Base-by-base conservation (phyloP, 1,284 basidiomycete species). In the Trichosporon sp. region DNA sequence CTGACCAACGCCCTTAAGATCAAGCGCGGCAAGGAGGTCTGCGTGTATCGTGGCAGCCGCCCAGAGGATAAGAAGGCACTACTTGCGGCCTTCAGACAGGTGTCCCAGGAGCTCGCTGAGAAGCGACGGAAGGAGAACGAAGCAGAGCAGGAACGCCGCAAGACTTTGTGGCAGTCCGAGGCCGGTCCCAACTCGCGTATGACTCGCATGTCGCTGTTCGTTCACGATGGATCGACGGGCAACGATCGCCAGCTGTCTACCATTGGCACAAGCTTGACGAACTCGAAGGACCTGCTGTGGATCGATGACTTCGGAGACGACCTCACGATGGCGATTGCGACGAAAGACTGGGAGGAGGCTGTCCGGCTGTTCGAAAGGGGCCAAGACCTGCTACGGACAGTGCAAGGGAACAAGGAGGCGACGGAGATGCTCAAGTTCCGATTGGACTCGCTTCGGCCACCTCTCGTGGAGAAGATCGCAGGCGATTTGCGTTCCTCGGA, bases 1-100 rank as follows among this genome's bases (percentile, higher is more conserved):
- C 88, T 98, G 82, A 91, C 88, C 16, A 96, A 98, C 73, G 95
- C 96, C 1, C 90, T 99, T 85, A 98, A 98, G 83, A 88, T 99
- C 71, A 87, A 90, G 70, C 87, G 95, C 61, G 89, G 90, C 8
- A 95, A 95, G 78, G 95, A 98, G 81, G 91, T 89, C 2, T 89
- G 92, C 75, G 93, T 99, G 9, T 98, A 93, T 78, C 86, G 93
- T 34, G 91, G 92, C 1, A 89, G 95, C 65, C 85, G 85, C 6
- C 73, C 86, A 0, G 83, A 88, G 33, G 93, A 97, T 72, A 99
- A 99, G 84, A 92, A 91, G 76, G 84, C 85, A 5, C 82, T 99
- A 0, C 83, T 99, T 16, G 80, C 86, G 0, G 90, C 94, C 61
- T 94, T 98, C 81, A 87, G 93, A 32, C 89, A 91, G 71, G 90